Conservation (phyloP, 106 monocot genomes). For the Acorus gramineus region DNA sequence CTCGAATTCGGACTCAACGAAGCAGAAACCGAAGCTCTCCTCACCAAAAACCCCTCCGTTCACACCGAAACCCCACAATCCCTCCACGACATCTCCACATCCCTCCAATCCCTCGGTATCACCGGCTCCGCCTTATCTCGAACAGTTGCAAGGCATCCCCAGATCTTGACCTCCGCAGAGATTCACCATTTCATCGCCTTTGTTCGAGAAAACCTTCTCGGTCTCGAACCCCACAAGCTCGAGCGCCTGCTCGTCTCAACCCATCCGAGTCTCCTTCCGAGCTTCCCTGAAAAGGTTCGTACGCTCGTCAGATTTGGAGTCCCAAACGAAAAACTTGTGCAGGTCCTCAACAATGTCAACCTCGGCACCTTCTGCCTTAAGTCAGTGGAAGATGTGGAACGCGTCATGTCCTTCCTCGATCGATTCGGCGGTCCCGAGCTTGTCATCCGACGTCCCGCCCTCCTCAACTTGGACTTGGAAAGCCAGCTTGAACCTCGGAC, state of each 20-base stretch:
- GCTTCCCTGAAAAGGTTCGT: conserved; percentile 9
- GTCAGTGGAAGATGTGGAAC: conserved; percentile 21
- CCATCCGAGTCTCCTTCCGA: conserved; percentile 4
- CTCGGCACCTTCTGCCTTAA: conserved; percentile 35
- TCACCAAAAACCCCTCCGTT: conserved; percentile 19
- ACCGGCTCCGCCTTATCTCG: conserved; percentile 15
- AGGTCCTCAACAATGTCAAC: conserved; percentile 37
- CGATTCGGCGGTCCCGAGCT: conserved; percentile 19
- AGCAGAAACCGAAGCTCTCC: conserved; percentile 14
- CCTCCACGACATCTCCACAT: conserved; percentile 21
- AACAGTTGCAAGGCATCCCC: conserved; percentile 21
- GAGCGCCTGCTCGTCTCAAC: conserved; percentile 28
- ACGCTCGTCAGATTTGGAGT: conserved; percentile 27
- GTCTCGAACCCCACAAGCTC: conserved; percentile 32
- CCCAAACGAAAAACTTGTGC: conserved; percentile 34
- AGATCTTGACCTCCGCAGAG: conserved; percentile 28
- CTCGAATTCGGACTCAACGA: conserved; percentile 21
- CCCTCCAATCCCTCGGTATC: conserved; percentile 21
- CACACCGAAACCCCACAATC: conserved; percentile 6
- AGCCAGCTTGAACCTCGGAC: conserved; percentile 42
- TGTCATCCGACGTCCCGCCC: conserved; percentile 45
- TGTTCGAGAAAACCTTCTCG: conserved; percentile 6
- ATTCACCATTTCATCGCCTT: conserved; percentile 23
- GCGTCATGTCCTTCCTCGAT: conserved; percentile 33
- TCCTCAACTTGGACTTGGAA: conserved; percentile 46